phyloP scores from a whole-genome alignment of 371 early-diverging fungal genomes.

The Capniomyces stellatus region DNA sequence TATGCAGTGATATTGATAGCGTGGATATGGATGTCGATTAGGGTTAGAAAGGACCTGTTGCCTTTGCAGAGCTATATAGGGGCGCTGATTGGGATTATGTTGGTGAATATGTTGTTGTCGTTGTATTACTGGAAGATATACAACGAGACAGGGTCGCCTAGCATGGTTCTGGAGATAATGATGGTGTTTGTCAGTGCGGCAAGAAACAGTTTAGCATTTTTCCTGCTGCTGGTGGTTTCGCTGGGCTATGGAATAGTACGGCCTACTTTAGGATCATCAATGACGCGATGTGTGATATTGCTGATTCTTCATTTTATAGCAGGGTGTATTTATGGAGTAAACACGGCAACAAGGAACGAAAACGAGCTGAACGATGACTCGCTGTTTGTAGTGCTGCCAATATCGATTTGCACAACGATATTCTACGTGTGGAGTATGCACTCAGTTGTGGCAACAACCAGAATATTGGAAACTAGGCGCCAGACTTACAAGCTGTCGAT shows the following conservation, averaged over 20 bases:
- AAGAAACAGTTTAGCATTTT: constrained; percentile 79
- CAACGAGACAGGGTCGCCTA: constrained; percentile 41
- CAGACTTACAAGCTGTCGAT: constrained; percentile 77
- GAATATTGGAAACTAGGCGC: constrained; percentile 45
- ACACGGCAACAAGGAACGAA: constrained; percentile 53
- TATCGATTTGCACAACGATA: constrained; percentile 71
- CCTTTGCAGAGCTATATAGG: constrained; percentile 77
- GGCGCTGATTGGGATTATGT: constrained; percentile 61
- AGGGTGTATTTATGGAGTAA: constrained; percentile 71
- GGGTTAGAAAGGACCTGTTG: constrained; percentile 70
- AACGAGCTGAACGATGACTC: constrained; percentile 51
- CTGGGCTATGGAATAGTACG: constrained; percentile 88
- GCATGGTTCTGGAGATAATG: constrained; percentile 25
- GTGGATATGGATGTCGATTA: constrained; percentile 58
- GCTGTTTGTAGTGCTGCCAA: constrained; percentile 66
- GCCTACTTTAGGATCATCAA: constrained; percentile 74
- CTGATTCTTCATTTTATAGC: constrained; percentile 67
- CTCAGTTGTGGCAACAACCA: constrained; percentile 40
- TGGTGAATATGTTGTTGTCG: constrained; percentile 73
- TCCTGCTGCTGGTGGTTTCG: constrained; percentile 83
- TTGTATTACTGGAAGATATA: constrained; percentile 70
- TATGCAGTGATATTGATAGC: constrained; percentile 50
- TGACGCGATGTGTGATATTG: constrained; percentile 66
- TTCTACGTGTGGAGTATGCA: constrained; percentile 82
- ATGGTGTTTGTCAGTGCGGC: constrained; percentile 67